Base-by-base conservation (phyloP, 176 grass and related monocot genomes). In the Puccinellia tenuiflora region DNA sequence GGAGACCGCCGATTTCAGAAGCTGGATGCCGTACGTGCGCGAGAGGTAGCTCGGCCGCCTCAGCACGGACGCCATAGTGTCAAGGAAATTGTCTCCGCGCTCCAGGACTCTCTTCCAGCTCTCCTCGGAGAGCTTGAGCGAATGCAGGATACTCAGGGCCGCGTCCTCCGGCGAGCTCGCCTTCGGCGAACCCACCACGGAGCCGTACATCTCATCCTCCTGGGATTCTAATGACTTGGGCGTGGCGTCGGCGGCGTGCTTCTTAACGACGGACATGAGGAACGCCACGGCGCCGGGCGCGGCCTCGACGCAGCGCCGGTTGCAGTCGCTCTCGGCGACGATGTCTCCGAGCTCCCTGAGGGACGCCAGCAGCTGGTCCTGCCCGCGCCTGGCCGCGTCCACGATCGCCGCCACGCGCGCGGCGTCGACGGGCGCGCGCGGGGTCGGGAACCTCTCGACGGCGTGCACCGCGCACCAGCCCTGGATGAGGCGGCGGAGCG, bases 401-500 rank as follows among this genome's bases (percentile, higher is more conserved):
- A 99, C 55, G 59, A 96, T 50, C 1, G 68, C 76, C 5, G 78
- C 66, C 11, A 96, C 66, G 30, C 83, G 89, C 9, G 84, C 83
- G 33, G 77, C 72, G 68, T 85, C 90, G 68, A 91, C 82, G 3
- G 89, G 90, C 14, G 85, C 77, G 60, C 90, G 91, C 4, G 86
- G 92, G 43, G 93, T 93, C 7, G 96, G 93, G 83, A 93, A 86
- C 0, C 89, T 74, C 83, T 98, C 93, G 86, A 93, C 85, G 16
- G 90, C 91, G 79, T 96, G 87, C 5, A 83, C 75, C 5, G 84
- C 85, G 88, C 87, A 99, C 97, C 97, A 99, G 1, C 87, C 73
- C 67, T 96, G 97, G 78, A 96, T 99, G 62, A 99, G 87, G 5
- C 97, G 87, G 4, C 89, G 93, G 30, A 99, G 87, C 50, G 91